Conservation (phyloP, 306 rosid genomes). For the Morella rubra region DNA sequence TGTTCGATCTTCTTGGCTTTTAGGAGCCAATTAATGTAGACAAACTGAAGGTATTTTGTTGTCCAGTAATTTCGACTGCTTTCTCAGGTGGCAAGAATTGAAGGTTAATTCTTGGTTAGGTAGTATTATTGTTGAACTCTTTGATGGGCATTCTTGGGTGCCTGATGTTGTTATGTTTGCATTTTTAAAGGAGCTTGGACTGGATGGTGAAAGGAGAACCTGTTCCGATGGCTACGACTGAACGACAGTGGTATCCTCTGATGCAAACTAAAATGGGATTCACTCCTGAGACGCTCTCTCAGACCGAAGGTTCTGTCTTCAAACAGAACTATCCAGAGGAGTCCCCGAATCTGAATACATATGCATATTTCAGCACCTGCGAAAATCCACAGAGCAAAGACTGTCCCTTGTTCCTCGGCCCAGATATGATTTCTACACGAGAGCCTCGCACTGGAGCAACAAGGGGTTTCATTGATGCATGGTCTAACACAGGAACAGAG, state of each 20-base stretch:
- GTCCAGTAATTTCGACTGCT: neutral
- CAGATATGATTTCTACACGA: constrained; percentile 39
- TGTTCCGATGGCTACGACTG: constrained; percentile 42
- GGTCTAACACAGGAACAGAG: constrained; percentile 48
- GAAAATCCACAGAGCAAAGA: constrained; percentile 37
- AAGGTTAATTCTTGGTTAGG: neutral
- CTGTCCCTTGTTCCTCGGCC: constrained; percentile 36
- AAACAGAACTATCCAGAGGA: constrained; percentile 23
- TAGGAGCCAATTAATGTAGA: neutral
- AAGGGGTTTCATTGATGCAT: constrained; percentile 68
- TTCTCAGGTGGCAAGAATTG: neutral
- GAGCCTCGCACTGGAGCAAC: constrained; percentile 39
- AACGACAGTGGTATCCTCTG: constrained; percentile 51
- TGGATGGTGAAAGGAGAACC: constrained; percentile 64
- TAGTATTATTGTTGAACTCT: neutral
- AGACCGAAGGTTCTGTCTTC: constrained; percentile 18
- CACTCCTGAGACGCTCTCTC: constrained; percentile 29
- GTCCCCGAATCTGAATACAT: constrained; percentile 47
- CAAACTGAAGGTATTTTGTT: neutral
- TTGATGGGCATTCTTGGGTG: neutral
- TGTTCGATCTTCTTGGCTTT: neutral
- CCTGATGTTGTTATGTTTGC: constrained; percentile 24
- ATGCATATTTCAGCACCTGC: constrained; percentile 31
- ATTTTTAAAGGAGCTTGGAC: constrained; percentile 50
- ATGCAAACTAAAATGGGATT: constrained; percentile 49